phyloP scores from a whole-genome alignment of 2,329 filamentous ascomycete genomes.

The Penicillium capsulatum region DNA sequence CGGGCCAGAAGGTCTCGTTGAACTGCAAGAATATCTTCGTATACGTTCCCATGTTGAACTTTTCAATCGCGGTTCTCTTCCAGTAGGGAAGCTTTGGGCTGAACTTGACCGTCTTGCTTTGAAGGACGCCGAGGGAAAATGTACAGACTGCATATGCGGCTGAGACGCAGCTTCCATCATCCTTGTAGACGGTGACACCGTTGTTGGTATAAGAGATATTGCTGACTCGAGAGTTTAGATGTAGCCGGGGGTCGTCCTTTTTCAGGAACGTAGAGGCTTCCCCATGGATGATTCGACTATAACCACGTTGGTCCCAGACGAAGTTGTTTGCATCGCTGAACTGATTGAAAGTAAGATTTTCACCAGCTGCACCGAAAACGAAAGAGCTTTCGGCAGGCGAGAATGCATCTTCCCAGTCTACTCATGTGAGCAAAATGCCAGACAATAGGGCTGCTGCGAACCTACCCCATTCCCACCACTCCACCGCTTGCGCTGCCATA shows the following conservation, averaged over 20 bases:
- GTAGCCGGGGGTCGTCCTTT: constrained; percentile 53
- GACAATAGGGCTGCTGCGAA: neutral
- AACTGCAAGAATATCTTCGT: constrained; percentile 71
- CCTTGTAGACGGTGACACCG: constrained; percentile 52
- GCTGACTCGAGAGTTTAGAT: constrained; percentile 56
- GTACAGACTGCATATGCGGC: constrained; percentile 63
- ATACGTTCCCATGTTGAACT: constrained; percentile 66
- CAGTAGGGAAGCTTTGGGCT: constrained; percentile 57
- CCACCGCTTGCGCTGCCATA: constrained; percentile 49
- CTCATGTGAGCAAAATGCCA: neutral
- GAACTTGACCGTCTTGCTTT: constrained; percentile 58
- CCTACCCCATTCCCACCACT: constrained; percentile 54
- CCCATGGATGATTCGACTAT: constrained; percentile 54
- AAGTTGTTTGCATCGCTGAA: constrained; percentile 61
- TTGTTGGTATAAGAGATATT: constrained; percentile 51
- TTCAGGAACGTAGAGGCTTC: constrained; percentile 57
- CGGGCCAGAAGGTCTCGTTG: constrained; percentile 62
- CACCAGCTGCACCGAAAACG: constrained; percentile 52
- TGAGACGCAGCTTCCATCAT: constrained; percentile 54
- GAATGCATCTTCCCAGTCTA: constrained; percentile 58
- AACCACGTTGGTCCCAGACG: constrained; percentile 59
- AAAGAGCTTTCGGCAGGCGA: constrained; percentile 55
- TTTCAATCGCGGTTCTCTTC: constrained; percentile 61
- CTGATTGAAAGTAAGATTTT: constrained; percentile 61
- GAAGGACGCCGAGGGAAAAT: constrained; percentile 65